These are phyloP conservation scores for Phoma sp. DNA, from an alignment of 2,329 filamentous ascomycete genomes.

Conservation along the genomic window DNA sequence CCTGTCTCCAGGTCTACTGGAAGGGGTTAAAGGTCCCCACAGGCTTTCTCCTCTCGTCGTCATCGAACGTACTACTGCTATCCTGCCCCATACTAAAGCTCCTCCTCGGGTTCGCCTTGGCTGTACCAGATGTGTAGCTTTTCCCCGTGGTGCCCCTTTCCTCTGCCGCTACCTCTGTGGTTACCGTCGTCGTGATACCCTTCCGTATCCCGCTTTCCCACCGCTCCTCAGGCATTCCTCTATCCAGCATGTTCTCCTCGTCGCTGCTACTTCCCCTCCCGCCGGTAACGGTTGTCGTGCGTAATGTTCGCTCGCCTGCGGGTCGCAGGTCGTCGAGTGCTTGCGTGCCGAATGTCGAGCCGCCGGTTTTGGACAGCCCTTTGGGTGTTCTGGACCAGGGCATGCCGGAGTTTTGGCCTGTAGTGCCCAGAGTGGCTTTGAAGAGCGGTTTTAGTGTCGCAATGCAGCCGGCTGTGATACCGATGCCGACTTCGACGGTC, in stretches of 20 bases:
- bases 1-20: not conserved
- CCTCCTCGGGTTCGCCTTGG: conserved; percentile 8
- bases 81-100: conserved; percentile 21
- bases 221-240: conserved; percentile 19
- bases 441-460: conserved; percentile 37
- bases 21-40: conserved; percentile 16
- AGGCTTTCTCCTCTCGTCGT: conserved; percentile 8
- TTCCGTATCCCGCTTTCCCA: conserved; percentile 22
- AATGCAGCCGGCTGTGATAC: conserved; percentile 39
- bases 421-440: conserved; percentile 25
- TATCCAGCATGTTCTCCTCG: conserved; percentile 29
- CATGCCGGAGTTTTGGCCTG: conserved; percentile 23
- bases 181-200: conserved; percentile 29
- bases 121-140: not conserved
- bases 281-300: conserved; percentile 32
- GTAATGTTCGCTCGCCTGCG: conserved; percentile 23
- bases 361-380: conserved; percentile 7
- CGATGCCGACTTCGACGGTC: conserved; percentile 37
- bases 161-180: conserved; percentile 16
- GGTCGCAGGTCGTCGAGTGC: conserved; percentile 28
- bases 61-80: conserved; percentile 22
- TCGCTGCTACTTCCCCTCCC: conserved; percentile 32
- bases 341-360: conserved; percentile 12
- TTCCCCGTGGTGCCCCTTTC: not conserved
- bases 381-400: conserved; percentile 26